phyloP scores from a whole-genome alignment of 257 asterid species.

The Solanum appendiculatum region DNA sequence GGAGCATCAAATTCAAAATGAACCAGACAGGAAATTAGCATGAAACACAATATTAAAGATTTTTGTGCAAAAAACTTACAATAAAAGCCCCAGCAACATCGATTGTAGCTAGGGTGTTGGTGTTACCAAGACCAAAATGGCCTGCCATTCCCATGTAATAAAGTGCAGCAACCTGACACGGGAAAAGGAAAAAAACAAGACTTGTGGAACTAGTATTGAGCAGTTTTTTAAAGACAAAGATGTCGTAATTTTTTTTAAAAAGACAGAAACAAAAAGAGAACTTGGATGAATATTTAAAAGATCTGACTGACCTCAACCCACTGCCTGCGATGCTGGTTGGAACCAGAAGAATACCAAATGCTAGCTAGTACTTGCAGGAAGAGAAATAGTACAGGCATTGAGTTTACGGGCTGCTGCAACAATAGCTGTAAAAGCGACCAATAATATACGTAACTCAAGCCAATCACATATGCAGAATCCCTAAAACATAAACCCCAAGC shows the following conservation, averaged over 20 bases:
- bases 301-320: constrained; percentile 74
- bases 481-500: constrained; percentile 13
- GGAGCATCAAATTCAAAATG: constrained; percentile 2
- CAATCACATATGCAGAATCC: constrained; percentile 41
- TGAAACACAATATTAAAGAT: background rate
- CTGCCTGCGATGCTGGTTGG: constrained; percentile 30
- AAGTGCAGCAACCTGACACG: constrained; percentile 60
- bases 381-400: constrained; percentile 49
- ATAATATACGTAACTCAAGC: constrained; percentile 52
- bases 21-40: background rate
- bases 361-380: constrained; percentile 52
- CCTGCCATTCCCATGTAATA: constrained; percentile 87
- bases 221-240: background rate
- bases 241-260: background rate
- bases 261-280: background rate
- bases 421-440: constrained; percentile 83
- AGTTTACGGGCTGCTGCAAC: constrained; percentile 75
- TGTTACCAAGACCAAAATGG: constrained; percentile 89
- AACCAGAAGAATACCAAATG: constrained; percentile 25
- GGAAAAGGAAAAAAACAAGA: background rate
- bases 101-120: constrained; percentile 88
- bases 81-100: constrained; percentile 95
- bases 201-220: background rate
- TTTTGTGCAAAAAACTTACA: constrained; percentile 19
- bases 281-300: background rate